Evolutionary conservation across 352 stramenopile genomes (phyloP).

Genomic region (Phytophthora syringae): DNA sequence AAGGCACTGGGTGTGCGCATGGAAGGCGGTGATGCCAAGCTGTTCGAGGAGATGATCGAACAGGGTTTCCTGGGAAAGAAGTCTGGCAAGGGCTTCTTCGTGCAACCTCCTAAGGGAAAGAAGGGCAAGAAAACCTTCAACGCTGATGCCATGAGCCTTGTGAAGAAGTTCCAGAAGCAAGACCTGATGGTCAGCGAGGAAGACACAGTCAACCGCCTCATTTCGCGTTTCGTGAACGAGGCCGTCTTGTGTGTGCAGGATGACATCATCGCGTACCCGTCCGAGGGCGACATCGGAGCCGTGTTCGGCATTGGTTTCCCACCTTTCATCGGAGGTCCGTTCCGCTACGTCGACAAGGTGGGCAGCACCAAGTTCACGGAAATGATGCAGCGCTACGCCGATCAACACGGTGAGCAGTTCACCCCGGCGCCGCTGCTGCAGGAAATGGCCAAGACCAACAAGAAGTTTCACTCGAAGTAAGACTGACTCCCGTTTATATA

Average conservation of each 20-base stretch:
- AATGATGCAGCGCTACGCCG: conserved; percentile 96
- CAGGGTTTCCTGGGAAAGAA: conserved; percentile 97
- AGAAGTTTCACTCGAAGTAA: conserved; percentile 96
- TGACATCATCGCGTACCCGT: conserved; percentile 97
- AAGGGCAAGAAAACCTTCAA: conserved; percentile 91
- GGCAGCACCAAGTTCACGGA: conserved; percentile 95
- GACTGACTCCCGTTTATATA: conserved; percentile 21
- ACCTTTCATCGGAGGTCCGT: conserved; percentile 97
- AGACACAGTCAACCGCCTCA: conserved; percentile 93
- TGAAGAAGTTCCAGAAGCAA: conserved; percentile 83
- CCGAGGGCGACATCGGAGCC: conserved; percentile 98
- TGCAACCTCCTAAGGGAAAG: conserved; percentile 93
- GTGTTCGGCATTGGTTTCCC: conserved; percentile 99
- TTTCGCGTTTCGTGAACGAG: conserved; percentile 98
- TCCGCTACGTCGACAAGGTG: conserved; percentile 96
- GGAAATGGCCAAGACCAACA: conserved; percentile 97
- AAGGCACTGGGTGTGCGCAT: conserved; percentile 97
- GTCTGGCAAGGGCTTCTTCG: conserved; percentile 97
- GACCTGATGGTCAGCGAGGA: conserved; percentile 84
- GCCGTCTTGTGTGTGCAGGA: conserved; percentile 97
- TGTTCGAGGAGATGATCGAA: conserved; percentile 96
- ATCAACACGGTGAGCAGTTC: conserved; percentile 97
- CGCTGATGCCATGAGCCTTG: conserved; percentile 81
- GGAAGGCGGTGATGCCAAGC: conserved; percentile 88
- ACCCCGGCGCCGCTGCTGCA: conserved; percentile 95